Conservation (phyloP, 192 early-diverging fungal species). For the Rhizophagus clarus region DNA sequence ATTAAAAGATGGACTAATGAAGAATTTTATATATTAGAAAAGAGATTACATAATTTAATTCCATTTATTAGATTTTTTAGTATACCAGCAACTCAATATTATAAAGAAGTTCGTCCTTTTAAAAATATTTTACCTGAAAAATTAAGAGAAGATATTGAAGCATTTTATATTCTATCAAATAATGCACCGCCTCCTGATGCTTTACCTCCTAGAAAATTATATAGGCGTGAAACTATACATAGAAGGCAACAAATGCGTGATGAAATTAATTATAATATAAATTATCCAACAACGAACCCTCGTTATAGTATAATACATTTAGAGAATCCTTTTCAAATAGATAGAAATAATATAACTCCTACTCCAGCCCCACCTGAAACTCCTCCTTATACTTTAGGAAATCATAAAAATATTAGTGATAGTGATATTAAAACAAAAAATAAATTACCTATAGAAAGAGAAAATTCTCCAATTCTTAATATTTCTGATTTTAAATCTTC, state of each 20-base stretch:
- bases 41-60: not conserved
- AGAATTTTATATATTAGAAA: not conserved
- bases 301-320: too few species aligned
- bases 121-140: not conserved
- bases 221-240: not conserved
- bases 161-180: not conserved
- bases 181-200: not conserved
- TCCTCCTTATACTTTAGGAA: too few species aligned
- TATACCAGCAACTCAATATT: conserved; percentile 2
- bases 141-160: conserved; percentile 6
- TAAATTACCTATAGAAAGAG: not conserved
- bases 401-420: too few species aligned
- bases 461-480: not conserved
- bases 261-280: not conserved
- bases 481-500: not conserved
- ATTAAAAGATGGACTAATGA: not conserved
- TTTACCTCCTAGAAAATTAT: not conserved
- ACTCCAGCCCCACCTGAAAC: too few species aligned
- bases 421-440: too few species aligned
- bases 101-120: conserved; percentile 9
- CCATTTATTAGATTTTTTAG: not conserved
- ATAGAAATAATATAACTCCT: too few species aligned
- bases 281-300: not conserved
- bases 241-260: not conserved
- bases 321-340: too few species aligned